Evolutionary conservation across 352 stramenopile species (phyloP).

Genomic region (Vaucheria bursata): DNA sequence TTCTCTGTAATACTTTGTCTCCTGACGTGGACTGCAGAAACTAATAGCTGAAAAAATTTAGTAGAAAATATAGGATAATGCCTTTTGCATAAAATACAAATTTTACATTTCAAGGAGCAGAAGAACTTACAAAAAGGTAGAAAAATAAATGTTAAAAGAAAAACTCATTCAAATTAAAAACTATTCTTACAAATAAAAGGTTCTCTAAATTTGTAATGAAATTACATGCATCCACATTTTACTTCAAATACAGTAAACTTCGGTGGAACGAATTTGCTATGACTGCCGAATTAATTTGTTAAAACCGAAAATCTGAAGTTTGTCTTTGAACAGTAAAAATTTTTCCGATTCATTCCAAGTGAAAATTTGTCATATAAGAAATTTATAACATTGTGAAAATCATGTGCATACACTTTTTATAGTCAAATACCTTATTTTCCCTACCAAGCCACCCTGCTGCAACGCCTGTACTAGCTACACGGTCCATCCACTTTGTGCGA

Average conservation of each 20-base stretch:
- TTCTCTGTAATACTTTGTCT: no score
- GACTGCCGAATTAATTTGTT: not conserved
- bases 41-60: no score
- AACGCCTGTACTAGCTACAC: slow-evolving; percentile 51
- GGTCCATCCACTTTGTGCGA: slow-evolving; percentile 53
- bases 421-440: slow-evolving; percentile 23
- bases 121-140: no score
- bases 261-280: not conserved
- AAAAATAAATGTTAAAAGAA: no score
- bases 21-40: no score
- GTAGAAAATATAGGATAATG: no score
- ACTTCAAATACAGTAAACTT: not conserved
- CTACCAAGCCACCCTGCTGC: slow-evolving; percentile 57
- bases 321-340: not conserved
- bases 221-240: no score
- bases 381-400: not conserved
- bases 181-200: no score
- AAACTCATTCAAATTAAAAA: no score
- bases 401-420: not conserved
- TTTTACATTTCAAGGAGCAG: no score
- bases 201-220: no score
- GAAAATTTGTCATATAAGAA: not conserved
- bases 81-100: no score
- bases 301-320: not conserved
- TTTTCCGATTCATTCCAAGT: not conserved